Conservation (phyloP, 2,329 filamentous ascomycete species). For the Rachicladosporium sp. region DNA sequence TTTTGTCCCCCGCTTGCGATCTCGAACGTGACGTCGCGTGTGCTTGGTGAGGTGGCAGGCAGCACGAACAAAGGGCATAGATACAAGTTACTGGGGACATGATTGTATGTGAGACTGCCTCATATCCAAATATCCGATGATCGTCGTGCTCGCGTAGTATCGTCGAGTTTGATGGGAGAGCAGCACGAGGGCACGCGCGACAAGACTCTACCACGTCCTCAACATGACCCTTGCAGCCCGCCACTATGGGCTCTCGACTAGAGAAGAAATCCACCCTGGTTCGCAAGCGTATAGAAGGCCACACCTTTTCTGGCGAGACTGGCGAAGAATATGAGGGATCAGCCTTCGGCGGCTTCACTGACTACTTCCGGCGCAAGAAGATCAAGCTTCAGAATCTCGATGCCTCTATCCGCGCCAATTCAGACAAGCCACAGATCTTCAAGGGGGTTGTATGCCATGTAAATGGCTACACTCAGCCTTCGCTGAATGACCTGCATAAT, state of each 20-base stretch:
- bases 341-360: slow-evolving; percentile 74
- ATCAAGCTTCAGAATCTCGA: slow-evolving; percentile 95
- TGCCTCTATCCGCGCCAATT: slow-evolving; percentile 59
- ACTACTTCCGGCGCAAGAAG: slow-evolving; percentile 94
- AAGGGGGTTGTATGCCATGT: slow-evolving; percentile 82
- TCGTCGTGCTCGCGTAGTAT: too few species aligned
- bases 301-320: slow-evolving; percentile 66
- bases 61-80: too few species aligned
- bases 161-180: too few species aligned
- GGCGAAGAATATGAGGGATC: slow-evolving; percentile 88
- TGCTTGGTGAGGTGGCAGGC: too few species aligned
- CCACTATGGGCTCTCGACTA: slow-evolving; percentile 48
- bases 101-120: too few species aligned
- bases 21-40: too few species aligned
- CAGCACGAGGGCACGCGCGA: too few species aligned
- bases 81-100: too few species aligned
- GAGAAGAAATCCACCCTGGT: slow-evolving; percentile 47
- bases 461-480: slow-evolving; percentile 91
- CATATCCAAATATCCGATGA: too few species aligned
- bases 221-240: not conserved
- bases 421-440: slow-evolving; percentile 74
- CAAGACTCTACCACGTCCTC: too few species aligned
- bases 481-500: slow-evolving; percentile 74
- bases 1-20: too few species aligned
- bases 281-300: slow-evolving; percentile 51